phyloP scores from a whole-genome alignment of 2,329 filamentous ascomycete genomes.

The Aspergillus niger region DNA sequence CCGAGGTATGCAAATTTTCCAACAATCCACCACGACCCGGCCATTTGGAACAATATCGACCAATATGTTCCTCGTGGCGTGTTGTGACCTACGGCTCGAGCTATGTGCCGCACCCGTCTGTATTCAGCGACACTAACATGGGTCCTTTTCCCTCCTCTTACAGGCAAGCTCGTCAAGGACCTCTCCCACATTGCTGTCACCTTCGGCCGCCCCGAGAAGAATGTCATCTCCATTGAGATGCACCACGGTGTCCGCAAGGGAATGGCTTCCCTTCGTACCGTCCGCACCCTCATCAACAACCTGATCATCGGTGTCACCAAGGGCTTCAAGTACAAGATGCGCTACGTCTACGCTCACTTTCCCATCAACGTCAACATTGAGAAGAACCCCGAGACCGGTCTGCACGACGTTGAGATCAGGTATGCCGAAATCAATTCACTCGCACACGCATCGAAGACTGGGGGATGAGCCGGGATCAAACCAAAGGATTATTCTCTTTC shows the following conservation, averaged over 20 bases:
- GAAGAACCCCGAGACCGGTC: constrained; percentile 88
- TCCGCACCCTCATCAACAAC: constrained; percentile 98
- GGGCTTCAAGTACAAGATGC: constrained; percentile 99
- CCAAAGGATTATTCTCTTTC: neutral
- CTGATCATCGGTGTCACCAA: constrained; percentile 97
- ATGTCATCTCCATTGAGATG: constrained; percentile 92
- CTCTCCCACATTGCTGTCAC: constrained; percentile 94
- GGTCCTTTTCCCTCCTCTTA: constrained; percentile 20
- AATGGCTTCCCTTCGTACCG: constrained; percentile 95
- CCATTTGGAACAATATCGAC: neutral
- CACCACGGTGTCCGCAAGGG: constrained; percentile 99
- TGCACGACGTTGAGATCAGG: constrained; percentile 95
- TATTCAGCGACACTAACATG: constrained; percentile 23
- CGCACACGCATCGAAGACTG: neutral
- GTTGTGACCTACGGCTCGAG: neutral
- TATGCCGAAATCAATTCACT: constrained; percentile 51
- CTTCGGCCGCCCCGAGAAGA: constrained; percentile 85
- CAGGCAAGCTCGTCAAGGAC: constrained; percentile 95
- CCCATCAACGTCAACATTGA: constrained; percentile 99
- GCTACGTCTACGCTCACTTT: constrained; percentile 99
- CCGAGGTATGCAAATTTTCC: constrained; percentile 63
- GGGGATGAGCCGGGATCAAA: neutral
- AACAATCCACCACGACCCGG: neutral
- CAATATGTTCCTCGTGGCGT: neutral
- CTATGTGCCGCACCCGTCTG: neutral